These are phyloP conservation scores for Boechera divaricarpa DNA, from an alignment of 345 rosid species.

Conservation along the genomic window DNA sequence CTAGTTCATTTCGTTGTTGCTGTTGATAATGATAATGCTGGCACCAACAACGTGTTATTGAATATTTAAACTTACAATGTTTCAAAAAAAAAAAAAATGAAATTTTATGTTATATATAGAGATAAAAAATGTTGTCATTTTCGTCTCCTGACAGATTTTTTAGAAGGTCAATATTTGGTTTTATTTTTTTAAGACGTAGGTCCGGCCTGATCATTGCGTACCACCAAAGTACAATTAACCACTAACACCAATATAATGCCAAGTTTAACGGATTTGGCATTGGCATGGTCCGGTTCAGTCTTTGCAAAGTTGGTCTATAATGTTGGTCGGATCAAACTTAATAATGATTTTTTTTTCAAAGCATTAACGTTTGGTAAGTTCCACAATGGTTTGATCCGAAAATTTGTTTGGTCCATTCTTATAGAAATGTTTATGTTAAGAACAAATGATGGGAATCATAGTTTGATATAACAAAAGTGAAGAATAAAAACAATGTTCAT, in stretches of 20 bases:
- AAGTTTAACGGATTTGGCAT: background rate
- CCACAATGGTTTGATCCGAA: background rate
- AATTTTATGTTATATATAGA: background rate
- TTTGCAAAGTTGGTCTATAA: background rate
- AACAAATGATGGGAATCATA: background rate
- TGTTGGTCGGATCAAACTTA: background rate
- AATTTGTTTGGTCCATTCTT: background rate
- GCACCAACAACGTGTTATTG: background rate
- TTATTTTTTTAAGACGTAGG: background rate
- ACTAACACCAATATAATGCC: constrained; percentile 6
- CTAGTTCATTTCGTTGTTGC: constrained; percentile 1
- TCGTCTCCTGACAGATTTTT: background rate
- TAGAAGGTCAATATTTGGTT: background rate
- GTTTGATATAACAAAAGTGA: constrained; percentile 38
- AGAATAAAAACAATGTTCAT: constrained; percentile 27
- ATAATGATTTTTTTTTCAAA: background rate
- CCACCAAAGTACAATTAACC: constrained; percentile 4
- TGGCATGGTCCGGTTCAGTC: background rate
- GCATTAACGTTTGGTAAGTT: background rate
- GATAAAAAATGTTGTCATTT: background rate
- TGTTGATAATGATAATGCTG: background rate
- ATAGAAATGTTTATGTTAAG: background rate
- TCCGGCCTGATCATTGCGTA: background rate
- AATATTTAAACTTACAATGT: background rate
- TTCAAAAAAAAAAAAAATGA: background rate